Conservation (phyloP, 371 early-diverging fungal genomes). For the Circinella umbellata region DNA sequence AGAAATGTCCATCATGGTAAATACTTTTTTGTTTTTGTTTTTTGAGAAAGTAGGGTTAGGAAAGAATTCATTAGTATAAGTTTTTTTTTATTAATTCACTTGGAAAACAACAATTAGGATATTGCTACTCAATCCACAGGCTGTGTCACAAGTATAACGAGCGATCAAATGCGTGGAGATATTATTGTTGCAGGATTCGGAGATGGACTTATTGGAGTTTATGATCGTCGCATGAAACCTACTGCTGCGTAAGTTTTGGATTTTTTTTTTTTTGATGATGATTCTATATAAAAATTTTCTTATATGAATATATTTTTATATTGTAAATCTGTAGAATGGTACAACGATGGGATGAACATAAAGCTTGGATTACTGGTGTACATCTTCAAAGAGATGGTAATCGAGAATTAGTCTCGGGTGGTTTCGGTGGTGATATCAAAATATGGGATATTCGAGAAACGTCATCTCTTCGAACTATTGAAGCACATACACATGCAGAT, state of each 20-base stretch:
- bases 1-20: slow-evolving; percentile 74
- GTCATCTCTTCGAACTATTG: slow-evolving; percentile 54
- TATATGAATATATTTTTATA: too few relatives aligned
- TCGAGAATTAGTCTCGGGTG: slow-evolving; percentile 65
- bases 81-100: not conserved
- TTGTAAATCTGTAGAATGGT: slow-evolving; percentile 46
- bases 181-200: slow-evolving; percentile 80
- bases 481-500: slow-evolving; percentile 53
- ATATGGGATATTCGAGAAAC: slow-evolving; percentile 83
- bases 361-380: slow-evolving; percentile 64
- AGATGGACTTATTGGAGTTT: slow-evolving; percentile 82
- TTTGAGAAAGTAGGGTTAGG: not conserved
- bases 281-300: too few relatives aligned
- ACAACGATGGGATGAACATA: slow-evolving; percentile 69
- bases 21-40: slow-evolving; percentile 5
- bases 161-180: slow-evolving; percentile 70
- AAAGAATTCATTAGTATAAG: not conserved
- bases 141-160: slow-evolving; percentile 74
- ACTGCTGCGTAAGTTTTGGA: slow-evolving; percentile 48
- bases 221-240: slow-evolving; percentile 71
- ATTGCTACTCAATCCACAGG: slow-evolving; percentile 71
- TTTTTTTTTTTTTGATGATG: not conserved
- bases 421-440: slow-evolving; percentile 74
- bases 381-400: slow-evolving; percentile 68
- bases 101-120: slow-evolving; percentile 45